Percentiles rank a stretch among this genome's conserved stretches.
Conservation (phyloP, 345 rosid genomes). For the Lumnitzera racemosa region DNA sequence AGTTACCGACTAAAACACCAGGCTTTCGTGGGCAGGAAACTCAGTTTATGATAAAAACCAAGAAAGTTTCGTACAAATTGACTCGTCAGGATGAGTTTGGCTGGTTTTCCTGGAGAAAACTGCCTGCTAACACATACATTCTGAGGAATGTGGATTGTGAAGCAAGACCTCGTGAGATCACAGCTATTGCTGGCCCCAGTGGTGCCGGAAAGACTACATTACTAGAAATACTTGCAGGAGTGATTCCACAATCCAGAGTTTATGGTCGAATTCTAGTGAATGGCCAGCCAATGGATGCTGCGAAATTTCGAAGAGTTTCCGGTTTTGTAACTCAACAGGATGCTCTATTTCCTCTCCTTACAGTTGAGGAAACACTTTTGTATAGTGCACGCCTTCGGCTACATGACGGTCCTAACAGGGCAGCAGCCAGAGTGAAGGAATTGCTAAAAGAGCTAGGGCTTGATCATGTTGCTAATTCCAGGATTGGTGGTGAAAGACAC, state of each 20-base stretch:
- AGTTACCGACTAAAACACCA: conserved; percentile 51
- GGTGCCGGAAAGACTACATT: conserved; percentile 92
- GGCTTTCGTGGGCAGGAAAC: conserved; percentile 23
- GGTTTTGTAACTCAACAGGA: conserved; percentile 90
- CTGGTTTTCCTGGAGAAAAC: conserved; percentile 18
- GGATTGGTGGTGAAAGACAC: conserved; percentile 52
- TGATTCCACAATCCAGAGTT: conserved; percentile 23
- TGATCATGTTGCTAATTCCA: conserved; percentile 50
- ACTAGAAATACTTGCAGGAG: conserved; percentile 81
- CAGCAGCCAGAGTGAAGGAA: conserved; percentile 38
- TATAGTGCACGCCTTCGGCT: conserved; percentile 77
- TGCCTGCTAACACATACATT: conserved; percentile 22
- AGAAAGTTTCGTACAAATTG: conserved; percentile 46
- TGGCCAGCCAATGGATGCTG: conserved; percentile 44
- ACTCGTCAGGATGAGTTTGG: conserved; percentile 29
- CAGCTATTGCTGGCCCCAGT: conserved; percentile 83
- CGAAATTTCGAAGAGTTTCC: conserved; percentile 49
- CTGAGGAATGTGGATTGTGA: conserved; percentile 57
- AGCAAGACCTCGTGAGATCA: conserved; percentile 58
- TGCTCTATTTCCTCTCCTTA: conserved; percentile 71
- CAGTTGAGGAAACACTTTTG: conserved; percentile 76
- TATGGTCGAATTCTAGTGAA: conserved; percentile 65
- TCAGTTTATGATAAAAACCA: conserved; percentile 49
- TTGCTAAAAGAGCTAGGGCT: conserved; percentile 70
- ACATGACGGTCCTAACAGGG: conserved; percentile 38